Evolutionary conservation across 352 stramenopile genomes (phyloP), one percentile per base, ranked within the genome.

Genomic region (Phytopythium chamaehyphon): DNA sequence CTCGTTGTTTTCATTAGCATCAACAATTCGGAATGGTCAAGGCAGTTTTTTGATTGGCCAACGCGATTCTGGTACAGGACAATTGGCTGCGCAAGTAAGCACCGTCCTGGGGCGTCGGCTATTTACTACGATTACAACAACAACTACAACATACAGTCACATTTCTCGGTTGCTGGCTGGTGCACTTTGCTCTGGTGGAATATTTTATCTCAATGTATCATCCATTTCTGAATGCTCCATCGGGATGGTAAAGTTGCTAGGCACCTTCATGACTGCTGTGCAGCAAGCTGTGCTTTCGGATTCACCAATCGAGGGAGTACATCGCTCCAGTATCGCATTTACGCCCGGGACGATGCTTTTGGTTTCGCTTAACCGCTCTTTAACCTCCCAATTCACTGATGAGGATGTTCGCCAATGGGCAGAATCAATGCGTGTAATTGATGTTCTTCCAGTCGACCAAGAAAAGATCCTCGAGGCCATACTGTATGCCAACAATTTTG

Each of bases 1-100:
- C 5, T 77, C 64, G 19, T 55, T 89, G 0, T 82, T 86, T 36
- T 59, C 76, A 6, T 35, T 90, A 0, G 85, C 74, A 43, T 59
- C 62, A 0, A 74, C 69, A 5, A 63, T 88, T 10, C 65, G 76
- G 50, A 64, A 70, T 19, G 51, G 52, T 8, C 59, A 69, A 69
- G 55, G 53, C 1, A 66, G 48, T 22, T 24, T 73, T 8, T 26
- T 85, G 1, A 55, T 24, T 1, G 73, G 70, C 0, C 10, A 38
- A 6, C 46, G 40, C 2, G 46, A 56, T 8, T 65, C 48, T 23
- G 71, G 73, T 0, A 87, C 87, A 54, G 36, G 52, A 1, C 78
- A 51, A 0, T 22, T 87, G 8, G 69, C 57, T n/a, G 16, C 48
- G 5, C 71, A 87, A 54, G 57, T 76, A 11, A 75, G 73, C 37